phyloP scores from a whole-genome alignment of 371 early-diverging fungal genomes.

The Rhizoclosmatium hyalinum region DNA sequence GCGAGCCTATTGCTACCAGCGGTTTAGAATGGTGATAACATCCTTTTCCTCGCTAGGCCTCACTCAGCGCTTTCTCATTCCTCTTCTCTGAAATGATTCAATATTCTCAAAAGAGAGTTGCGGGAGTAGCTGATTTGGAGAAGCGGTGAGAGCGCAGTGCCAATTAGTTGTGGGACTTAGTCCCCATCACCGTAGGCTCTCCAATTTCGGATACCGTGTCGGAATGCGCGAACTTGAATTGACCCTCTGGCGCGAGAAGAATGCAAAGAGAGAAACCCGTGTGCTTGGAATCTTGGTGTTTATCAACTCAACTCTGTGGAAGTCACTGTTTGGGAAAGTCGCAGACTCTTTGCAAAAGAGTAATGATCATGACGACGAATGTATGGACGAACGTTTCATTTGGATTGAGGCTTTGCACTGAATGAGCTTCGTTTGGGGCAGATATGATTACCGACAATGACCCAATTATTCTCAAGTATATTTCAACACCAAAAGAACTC shows the following conservation, averaged over 20 bases:
- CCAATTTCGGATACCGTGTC: slow-evolving; percentile 92
- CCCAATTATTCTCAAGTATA: slow-evolving; percentile 82
- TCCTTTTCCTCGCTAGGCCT: slow-evolving; percentile 61
- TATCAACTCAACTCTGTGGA: slow-evolving; percentile 93
- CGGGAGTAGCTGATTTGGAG: slow-evolving; percentile 94
- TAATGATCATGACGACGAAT: slow-evolving; percentile 95
- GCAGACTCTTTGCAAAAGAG: slow-evolving; percentile 92
- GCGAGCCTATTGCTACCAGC: too few species aligned
- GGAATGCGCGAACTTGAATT: slow-evolving; percentile 88
- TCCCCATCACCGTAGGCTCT: slow-evolving; percentile 62
- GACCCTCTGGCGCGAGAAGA: slow-evolving; percentile 84
- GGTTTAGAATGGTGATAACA: too few species aligned
- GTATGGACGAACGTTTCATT: slow-evolving; percentile 48
- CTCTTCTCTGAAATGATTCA: slow-evolving; percentile 94
- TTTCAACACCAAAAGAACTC: slow-evolving; percentile 91
- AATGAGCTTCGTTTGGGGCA: slow-evolving; percentile 37
- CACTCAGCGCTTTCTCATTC: slow-evolving; percentile 85
- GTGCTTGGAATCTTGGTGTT: slow-evolving; percentile 86
- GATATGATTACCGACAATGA: slow-evolving; percentile 98
- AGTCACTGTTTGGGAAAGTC: slow-evolving; percentile 88
- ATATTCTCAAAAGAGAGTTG: slow-evolving; percentile 91
- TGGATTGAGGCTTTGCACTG: neutral
- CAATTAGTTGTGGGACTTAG: neutral
- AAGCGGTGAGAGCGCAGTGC: slow-evolving; percentile 64
- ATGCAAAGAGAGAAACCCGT: slow-evolving; percentile 83